Base-by-base conservation (phyloP, 352 stramenopile species). In the Phytophthora melonis region DNA sequence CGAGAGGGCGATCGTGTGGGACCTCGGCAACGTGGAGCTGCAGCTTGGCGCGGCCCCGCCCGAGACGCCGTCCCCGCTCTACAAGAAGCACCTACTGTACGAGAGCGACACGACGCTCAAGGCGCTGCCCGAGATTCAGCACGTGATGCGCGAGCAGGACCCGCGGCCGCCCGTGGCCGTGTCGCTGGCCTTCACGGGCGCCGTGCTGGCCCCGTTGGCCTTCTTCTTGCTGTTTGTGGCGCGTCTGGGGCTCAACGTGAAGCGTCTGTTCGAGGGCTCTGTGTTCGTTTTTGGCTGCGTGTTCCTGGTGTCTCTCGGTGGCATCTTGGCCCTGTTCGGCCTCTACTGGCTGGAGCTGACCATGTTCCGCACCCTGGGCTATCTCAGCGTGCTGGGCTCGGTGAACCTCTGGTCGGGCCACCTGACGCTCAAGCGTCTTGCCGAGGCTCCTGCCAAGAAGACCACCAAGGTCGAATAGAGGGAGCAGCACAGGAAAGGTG, bases 331-430 rank as follows among this genome's bases (percentile, higher is more conserved):
- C 68, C 89, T 97, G 54, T 97, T 96, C 63, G 89, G 72, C 21
- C 72, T 85, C 53, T 97, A 97, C 85, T 97, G 92, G 92, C 81
- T 96, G 54, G 80, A 94, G 76, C 81, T 97, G 69, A 97, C 89
- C 63, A 97, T 97, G 90, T 95, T 91, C 84, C 81, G 82, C 61
- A 94, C 87, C 57, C 72, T 96, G 57, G 81, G 83, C 30, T 95
- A 94, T 75, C 72, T 96, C 45, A 82, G 74, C 16, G 80, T 92
- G 39, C 64, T 96, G 63, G 80, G 84, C 53, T 75, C 70, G 16
- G 80, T 84, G 34, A 87, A 82, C 67, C 61, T 96, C 23, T 82
- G 70, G 71, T 92, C 85, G 45, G 88, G 89, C 41, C 89, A 94
- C 73, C 74, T 92, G 39, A 93, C 89, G 73, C 81, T 96, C 64